Evolutionary conservation across 352 stramenopile species (phyloP), one percentile per base, ranked within the genome.

Genomic region (Phytopythium oedochilum): DNA sequence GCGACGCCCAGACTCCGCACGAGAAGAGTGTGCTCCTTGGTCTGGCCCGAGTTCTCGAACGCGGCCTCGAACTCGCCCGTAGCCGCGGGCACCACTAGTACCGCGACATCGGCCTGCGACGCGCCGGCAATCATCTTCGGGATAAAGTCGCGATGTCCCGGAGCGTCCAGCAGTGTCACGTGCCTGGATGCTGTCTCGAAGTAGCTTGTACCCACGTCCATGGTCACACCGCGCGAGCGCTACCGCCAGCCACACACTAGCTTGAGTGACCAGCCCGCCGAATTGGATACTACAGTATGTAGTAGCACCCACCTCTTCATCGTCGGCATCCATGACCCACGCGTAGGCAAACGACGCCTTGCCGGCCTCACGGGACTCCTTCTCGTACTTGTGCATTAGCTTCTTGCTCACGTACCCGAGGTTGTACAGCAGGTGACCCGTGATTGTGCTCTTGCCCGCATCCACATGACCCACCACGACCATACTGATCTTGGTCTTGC

Each of bases 381-480:
- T 96, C 59, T 95, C 84, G 58, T 92, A 96, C 73, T 97, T 97
- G 72, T 96, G 89, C 75, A 97, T 89, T 28, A 89, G 66, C 32
- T 78, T 71, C 62, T 92, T 75, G 68, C 71, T 92, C 60, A 97
- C 85, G 68, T 96, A 92, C 42, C 89, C 85, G 0, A 97, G 67
- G 32, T 94, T 78, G 60, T 96, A 92, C 17, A 99, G 76, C 64
- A 99, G 73, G 55, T 98, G 96, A 1, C 97, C 97, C 44, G 96
- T 99, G 59, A 99, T 87, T 1, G 97, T 99, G 43, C 89, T 98
- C 80, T 99, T 99, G 31, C 97, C 97, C 3, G 94, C 91, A 73
- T 99, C 97, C 15, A 99, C 97, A 60, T 99, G 97, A 17, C 97
- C 97, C 35, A 98, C 86, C 26, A 99, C 90, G 31, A 99, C 94